These are phyloP conservation scores for Phaseolus coccineus DNA, from an alignment of 331 rosid genomes.

Conservation along the genomic window DNA sequence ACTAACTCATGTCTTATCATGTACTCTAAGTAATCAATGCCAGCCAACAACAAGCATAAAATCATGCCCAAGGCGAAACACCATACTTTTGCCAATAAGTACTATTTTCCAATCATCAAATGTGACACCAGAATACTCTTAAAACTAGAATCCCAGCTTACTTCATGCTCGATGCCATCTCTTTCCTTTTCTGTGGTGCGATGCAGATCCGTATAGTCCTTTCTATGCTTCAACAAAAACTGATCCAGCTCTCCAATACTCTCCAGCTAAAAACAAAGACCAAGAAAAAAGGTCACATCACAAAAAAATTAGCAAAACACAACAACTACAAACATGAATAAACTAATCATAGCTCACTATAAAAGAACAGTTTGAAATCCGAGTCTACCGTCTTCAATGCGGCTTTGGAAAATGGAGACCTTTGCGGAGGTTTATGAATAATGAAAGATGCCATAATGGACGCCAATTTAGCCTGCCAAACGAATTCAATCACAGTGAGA, in stretches of 20 bases:
- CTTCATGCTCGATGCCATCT: conserved; percentile 97
- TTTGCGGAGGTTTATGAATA: conserved; percentile 80
- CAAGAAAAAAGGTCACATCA: neutral
- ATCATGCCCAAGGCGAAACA: neutral
- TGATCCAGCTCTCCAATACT: conserved; percentile 82
- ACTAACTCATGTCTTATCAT: conserved; percentile 14
- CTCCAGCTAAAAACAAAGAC: conserved; percentile 63
- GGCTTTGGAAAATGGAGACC: conserved; percentile 78
- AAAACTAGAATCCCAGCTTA: conserved; percentile 56
- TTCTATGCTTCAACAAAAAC: conserved; percentile 83
- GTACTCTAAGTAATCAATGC: neutral
- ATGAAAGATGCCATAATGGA: conserved; percentile 86
- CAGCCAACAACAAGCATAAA: neutral
- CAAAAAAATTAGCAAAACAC: conserved; percentile 1
- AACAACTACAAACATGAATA: conserved; percentile 15
- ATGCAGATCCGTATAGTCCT: conserved; percentile 90
- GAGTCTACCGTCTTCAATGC: conserved; percentile 77
- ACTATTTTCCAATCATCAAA: conserved; percentile 18
- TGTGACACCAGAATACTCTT: conserved; percentile 11
- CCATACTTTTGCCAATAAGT: neutral
- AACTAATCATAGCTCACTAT: neutral
- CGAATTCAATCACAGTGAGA: conserved; percentile 21
- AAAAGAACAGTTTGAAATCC: conserved; percentile 18
- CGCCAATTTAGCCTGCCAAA: conserved; percentile 83
- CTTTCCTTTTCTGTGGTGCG: conserved; percentile 95